Conservation (phyloP, 2,329 filamentous ascomycete species). For the Aspergillus chevalieri region DNA sequence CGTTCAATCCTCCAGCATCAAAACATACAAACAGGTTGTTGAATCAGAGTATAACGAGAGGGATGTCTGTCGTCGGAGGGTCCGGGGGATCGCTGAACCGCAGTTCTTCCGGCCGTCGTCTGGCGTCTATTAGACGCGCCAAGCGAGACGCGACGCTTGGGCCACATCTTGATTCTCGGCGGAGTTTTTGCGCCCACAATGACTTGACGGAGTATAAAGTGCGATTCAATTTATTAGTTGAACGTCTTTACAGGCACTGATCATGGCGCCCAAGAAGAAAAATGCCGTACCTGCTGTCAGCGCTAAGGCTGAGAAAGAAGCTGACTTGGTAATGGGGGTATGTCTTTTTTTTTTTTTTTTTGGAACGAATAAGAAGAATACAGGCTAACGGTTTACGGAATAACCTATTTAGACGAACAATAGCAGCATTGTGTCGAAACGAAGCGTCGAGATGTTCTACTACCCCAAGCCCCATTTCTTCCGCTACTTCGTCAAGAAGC, state of each 20-base stretch:
- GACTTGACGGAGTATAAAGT: background rate
- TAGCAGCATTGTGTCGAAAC: slow-evolving; percentile 86
- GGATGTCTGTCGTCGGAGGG: slow-evolving; percentile 9
- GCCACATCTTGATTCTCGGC: slow-evolving; percentile 31
- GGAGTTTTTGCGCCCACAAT: background rate
- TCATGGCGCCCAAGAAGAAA: slow-evolving; percentile 13
- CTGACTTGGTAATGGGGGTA: slow-evolving; percentile 51
- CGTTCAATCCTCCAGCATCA: too few species aligned
- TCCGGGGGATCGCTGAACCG: slow-evolving; percentile 14
- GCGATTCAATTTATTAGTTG: slow-evolving; percentile 3
- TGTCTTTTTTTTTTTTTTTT: slow-evolving; percentile 15
- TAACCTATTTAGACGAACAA: slow-evolving; percentile 64
- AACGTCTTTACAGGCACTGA: background rate
- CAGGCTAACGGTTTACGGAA: background rate
- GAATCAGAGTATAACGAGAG: too few species aligned
- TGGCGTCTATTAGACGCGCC: slow-evolving; percentile 18
- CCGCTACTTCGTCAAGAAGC: slow-evolving; percentile 78
- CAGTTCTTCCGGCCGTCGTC: slow-evolving; percentile 11
- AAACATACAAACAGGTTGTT: too few species aligned
- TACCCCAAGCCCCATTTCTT: slow-evolving; percentile 78
- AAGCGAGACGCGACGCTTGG: slow-evolving; percentile 30
- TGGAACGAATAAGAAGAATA: background rate
- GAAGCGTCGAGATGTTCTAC: slow-evolving; percentile 87
- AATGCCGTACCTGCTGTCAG: slow-evolving; percentile 11
- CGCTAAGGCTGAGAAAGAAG: slow-evolving; percentile 36